These are phyloP conservation scores for Chlamydomonas schloesseri DNA, from an alignment of 139 green algal genomes.

Conservation along the genomic window DNA sequence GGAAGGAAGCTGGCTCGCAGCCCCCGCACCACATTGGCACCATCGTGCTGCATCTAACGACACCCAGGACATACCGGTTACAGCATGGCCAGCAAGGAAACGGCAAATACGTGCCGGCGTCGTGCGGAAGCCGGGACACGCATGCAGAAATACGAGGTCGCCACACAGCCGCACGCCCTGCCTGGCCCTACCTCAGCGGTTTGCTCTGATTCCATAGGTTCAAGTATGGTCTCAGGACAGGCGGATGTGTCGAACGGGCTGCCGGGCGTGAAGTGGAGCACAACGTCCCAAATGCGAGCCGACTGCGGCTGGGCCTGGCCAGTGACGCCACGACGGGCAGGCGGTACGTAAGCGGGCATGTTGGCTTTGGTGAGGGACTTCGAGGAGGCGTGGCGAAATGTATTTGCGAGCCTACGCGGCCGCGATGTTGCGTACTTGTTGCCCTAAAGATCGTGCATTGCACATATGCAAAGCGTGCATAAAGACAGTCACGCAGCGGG, in stretches of 20 bases:
- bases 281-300: background rate
- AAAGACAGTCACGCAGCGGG: too few species aligned
- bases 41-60: too few species aligned
- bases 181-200: background rate
- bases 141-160: too few species aligned
- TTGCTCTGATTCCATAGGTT: background rate
- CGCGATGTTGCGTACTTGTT: background rate
- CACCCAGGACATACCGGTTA: too few species aligned
- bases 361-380: background rate
- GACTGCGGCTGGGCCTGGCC: background rate
- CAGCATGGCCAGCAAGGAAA: too few species aligned
- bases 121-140: too few species aligned
- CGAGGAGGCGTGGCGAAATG: background rate
- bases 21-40: too few species aligned
- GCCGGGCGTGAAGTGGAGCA: background rate
- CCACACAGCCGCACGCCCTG: too few species aligned
- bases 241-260: background rate
- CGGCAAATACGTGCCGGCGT: too few species aligned
- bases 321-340: constrained; percentile 10
- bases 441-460: too few species aligned
- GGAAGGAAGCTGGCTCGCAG: too few species aligned
- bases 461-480: too few species aligned
- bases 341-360: constrained; percentile 40
- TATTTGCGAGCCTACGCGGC: background rate
- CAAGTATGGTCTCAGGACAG: constrained; percentile 20